These are phyloP conservation scores for Colletotrichum incanum DNA, from an alignment of 2,329 filamentous ascomycete genomes.

Conservation along the genomic window DNA sequence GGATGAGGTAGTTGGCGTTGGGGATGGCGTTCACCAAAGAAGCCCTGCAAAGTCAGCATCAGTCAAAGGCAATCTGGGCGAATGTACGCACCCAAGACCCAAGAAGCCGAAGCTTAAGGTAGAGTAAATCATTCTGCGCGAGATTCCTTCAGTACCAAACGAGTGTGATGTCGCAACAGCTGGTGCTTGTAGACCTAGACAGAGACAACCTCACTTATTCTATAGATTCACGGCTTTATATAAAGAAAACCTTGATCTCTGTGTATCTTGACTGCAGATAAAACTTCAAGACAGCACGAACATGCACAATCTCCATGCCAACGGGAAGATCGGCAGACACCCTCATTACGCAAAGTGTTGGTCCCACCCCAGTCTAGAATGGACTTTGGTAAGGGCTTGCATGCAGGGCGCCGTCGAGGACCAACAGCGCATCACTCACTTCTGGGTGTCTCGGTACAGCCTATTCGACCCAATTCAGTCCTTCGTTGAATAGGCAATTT, in stretches of 20 bases:
- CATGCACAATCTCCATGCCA: neutral
- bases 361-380: slow-evolving; percentile 19
- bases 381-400: slow-evolving; percentile 5
- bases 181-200: neutral
- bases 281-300: slow-evolving; percentile 1
- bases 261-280: slow-evolving; percentile 41
- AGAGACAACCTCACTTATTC: slow-evolving; percentile 22
- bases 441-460: slow-evolving; percentile 12
- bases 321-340: slow-evolving; percentile 23
- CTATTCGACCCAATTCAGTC: neutral
- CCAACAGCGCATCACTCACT: slow-evolving; percentile 20
- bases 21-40: slow-evolving; percentile 46
- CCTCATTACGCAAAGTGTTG: slow-evolving; percentile 1
- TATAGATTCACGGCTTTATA: slow-evolving; percentile 33
- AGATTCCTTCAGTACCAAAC: slow-evolving; percentile 41
- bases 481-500: neutral
- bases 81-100: slow-evolving; percentile 48
- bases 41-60: slow-evolving; percentile 43
- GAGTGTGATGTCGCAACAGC: slow-evolving; percentile 44
- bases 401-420: slow-evolving; percentile 30
- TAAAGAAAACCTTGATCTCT: slow-evolving; percentile 42
- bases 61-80: too few species aligned
- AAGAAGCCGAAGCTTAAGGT: slow-evolving; percentile 48
- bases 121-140: slow-evolving; percentile 46
- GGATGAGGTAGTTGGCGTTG: slow-evolving; percentile 31